phyloP scores from a whole-genome alignment of 768 basidiomycete genomes.

The Erythrobasidium yunnanense region DNA sequence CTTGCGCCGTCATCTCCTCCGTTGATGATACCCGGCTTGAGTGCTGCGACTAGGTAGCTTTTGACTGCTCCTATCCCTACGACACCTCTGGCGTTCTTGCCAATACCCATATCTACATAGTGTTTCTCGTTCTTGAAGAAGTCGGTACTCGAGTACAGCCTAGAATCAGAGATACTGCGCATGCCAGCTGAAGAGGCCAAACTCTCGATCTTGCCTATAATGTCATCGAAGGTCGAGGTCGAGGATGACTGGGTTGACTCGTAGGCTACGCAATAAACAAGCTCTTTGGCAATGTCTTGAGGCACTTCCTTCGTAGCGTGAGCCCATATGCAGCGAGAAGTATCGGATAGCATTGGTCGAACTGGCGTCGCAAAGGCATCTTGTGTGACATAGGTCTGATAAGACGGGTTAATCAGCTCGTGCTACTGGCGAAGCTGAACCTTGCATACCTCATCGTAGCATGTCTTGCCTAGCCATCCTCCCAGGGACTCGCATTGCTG shows the following conservation, averaged over 20 bases:
- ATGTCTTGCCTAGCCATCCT: conserved; percentile 50
- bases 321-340: conserved; percentile 73
- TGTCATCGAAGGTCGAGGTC: conserved; percentile 10
- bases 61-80: conserved; percentile 83
- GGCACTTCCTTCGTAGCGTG: conserved; percentile 60
- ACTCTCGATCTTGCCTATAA: conserved; percentile 17
- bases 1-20: conserved; percentile 38
- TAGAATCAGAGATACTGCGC: conserved; percentile 47
- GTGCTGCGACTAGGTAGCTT: conserved; percentile 81
- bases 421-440: not conserved
- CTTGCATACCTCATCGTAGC: conserved; percentile 59
- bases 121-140: conserved; percentile 59
- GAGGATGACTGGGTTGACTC: conserved; percentile 47
- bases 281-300: conserved; percentile 58
- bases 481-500: conserved; percentile 50
- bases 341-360: conserved; percentile 56
- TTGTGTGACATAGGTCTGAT: conserved; percentile 75
- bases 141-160: conserved; percentile 72
- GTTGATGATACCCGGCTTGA: conserved; percentile 56
- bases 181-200: conserved; percentile 37
- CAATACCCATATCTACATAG: conserved; percentile 71
- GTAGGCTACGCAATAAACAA: conserved; percentile 82
- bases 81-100: conserved; percentile 75
- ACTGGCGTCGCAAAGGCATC: conserved; percentile 62
- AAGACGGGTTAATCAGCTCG: not conserved